Base-by-base conservation (phyloP, 2,329 filamentous ascomycete species). In the Cercospora janseana region DNA sequence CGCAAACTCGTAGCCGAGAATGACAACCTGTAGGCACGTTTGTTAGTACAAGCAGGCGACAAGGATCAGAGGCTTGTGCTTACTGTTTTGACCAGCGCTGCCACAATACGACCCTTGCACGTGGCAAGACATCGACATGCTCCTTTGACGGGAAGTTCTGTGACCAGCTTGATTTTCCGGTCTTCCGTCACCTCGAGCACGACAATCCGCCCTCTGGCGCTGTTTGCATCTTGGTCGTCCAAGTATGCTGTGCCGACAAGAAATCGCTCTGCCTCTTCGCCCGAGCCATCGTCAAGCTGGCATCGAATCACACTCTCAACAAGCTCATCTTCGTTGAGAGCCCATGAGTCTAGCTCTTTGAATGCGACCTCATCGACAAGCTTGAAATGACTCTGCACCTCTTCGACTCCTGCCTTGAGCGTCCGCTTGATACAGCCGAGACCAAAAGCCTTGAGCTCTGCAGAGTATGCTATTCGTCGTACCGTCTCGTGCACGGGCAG, bases 331-430 rank as follows among this genome's bases (percentile, higher is more conserved):
- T 76, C 69, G 24, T 79, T 73, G 6, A 97, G 71, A 5, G 78
- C 67, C 55, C 87, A 85, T 0, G 83, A 81, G 59, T 86, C 88
- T 0, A 96, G 75, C 44, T 86, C 80, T 53, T 87, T 82, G 68
- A 97, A 95, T 13, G 88, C 75, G 26, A 96, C 82, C 64, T 97
- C 93, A 61, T 98, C 92, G 1, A 94, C 90, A 1, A 98, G 79
- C 62, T 86, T 86, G 64, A 98, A 87, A n/a, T 84, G 83, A 61
- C 87, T 92, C 7, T 81, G 79, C 9, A 95, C 78, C 3, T 84
- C 70, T 68, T 98, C 93, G 57, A 83, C 82, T 10, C 86, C 87
- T 6, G 81, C 72, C 8, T 78, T 71, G 1, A 96, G 70, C 45
- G 86, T 82, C 12, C 90, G 82, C 55, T 84, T 83, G 52, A 97